phyloP scores from a whole-genome alignment of 1,284 basidiomycete genomes.

The Macrocybe sp. region DNA sequence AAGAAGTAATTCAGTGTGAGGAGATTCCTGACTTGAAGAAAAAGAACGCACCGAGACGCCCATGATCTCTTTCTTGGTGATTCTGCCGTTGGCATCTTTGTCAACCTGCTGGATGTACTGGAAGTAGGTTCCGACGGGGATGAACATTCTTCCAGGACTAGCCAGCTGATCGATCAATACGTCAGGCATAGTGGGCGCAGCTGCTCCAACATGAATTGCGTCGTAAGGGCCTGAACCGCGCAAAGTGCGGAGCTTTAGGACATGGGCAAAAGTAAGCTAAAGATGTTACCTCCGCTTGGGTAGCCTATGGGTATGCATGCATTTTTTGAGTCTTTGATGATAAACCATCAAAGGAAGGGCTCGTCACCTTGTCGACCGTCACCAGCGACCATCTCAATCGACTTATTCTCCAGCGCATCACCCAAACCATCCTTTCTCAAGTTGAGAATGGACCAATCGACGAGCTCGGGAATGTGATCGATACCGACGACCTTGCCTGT shows the following conservation, averaged over 20 bases:
- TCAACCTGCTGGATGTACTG: constrained; percentile 77
- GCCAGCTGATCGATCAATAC: constrained; percentile 80
- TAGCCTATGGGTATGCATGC: constrained; percentile 7
- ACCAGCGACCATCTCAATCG: constrained; percentile 64
- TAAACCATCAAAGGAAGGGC: too few species aligned
- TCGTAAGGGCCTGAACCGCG: constrained; percentile 64
- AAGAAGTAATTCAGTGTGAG: background rate
- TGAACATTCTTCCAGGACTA: constrained; percentile 86
- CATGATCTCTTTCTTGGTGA: constrained; percentile 70
- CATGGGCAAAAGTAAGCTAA: background rate
- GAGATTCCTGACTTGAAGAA: background rate
- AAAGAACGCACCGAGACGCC: constrained; percentile 65
- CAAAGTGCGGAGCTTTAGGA: background rate
- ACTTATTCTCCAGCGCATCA: constrained; percentile 41
- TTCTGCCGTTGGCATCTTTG: constrained; percentile 70
- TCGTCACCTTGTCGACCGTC: constrained; percentile 75
- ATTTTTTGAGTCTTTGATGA: too few species aligned
- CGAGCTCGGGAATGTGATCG: constrained; percentile 84
- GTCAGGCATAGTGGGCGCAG: constrained; percentile 74
- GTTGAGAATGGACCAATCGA: constrained; percentile 68
- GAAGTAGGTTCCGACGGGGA: constrained; percentile 72
- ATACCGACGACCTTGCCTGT: constrained; percentile 80
- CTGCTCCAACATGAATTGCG: constrained; percentile 94
- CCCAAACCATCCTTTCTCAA: constrained; percentile 66
- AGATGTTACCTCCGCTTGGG: constrained; percentile 8